Evolutionary conservation across 306 rosid genomes (phyloP), one percentile per base, ranked within the genome.

Genomic region (Cajanus cajan): DNA sequence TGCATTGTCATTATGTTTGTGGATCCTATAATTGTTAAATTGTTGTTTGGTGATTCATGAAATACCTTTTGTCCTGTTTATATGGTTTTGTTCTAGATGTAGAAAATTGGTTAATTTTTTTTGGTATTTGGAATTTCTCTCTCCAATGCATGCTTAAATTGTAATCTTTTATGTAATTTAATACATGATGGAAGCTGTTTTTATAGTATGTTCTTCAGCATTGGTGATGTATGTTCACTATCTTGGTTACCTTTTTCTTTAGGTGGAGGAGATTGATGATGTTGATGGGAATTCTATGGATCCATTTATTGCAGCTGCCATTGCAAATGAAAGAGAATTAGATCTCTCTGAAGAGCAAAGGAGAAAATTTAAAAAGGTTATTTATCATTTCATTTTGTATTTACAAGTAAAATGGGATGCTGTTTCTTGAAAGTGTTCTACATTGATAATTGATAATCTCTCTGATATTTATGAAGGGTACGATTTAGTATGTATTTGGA

Each of bases 211-310:
- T 77, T 67, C 59, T 45, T 80, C 34, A 50, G 43, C 4, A 13
- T 22, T 62, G 24, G 22, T 80, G 59, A 37, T 83, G 69, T 22
- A 6, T 48, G 24, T 74, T 41, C 47, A 54, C 71, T 64, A 52
- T 64, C 66, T 66, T 43, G 43, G 16, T 79, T 76, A 18, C 63
- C 47, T 22, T 21, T 66, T 47, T 81, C 5, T 37, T 66, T 84
- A 94, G 98, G 98, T 95, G 71, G 98, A 95, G 83, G 98, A 95
- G 90, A 95, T 95, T 74, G 98, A 92, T 84, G 98, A 92, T 58
- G 81, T 95, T 75, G 97, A 92, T 85, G 93, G 90, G 47, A 82
- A 61, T 88, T 87, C 89, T 40, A 77, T 78, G 8, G 97, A 95
- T 87, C 98, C 97, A 63, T 92, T 92, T 88, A 89, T 94, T 86